phyloP scores from a whole-genome alignment of 1,139 yeast genomes.

The Suhomyces bribrorum region DNA sequence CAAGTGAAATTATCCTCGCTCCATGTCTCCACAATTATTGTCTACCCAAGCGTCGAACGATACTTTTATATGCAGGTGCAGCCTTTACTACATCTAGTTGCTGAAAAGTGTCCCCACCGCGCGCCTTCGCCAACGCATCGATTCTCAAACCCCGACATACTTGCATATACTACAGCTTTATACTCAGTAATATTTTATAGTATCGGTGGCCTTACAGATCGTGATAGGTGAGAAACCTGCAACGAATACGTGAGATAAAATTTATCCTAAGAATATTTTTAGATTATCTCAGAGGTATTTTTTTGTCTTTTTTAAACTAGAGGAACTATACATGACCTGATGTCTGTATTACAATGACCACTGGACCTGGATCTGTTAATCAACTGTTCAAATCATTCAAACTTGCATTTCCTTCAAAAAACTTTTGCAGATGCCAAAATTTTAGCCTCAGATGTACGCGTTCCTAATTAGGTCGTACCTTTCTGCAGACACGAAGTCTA shows the following conservation, averaged over 20 bases:
- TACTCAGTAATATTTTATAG: no score
- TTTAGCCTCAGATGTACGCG: not conserved
- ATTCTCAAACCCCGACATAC: conserved; percentile 1
- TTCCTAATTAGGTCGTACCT: not conserved
- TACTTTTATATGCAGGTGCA: conserved; percentile 1
- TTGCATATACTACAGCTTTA: no score
- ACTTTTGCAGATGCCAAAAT: not conserved
- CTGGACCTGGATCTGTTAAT: no score
- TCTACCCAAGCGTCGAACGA: conserved; percentile 6
- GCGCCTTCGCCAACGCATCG: conserved; percentile 1
- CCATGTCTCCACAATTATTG: conserved; percentile 2
- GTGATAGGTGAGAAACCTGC: not conserved
- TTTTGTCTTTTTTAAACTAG: not conserved
- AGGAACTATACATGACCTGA: no score
- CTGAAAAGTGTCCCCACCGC: no score
- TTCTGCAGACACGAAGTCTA: not conserved
- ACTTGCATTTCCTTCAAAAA: not conserved
- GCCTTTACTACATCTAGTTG: no score
- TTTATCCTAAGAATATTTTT: no score
- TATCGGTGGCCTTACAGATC: not conserved
- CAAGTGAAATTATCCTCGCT: not conserved
- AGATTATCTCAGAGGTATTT: not conserved
- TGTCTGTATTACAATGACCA: no score
- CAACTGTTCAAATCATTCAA: no score
- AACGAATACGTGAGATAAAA: not conserved